These are phyloP conservation scores for Annulohypoxylon maeteangense DNA, from an alignment of 495 filamentous ascomycete species.

Conservation along the genomic window DNA sequence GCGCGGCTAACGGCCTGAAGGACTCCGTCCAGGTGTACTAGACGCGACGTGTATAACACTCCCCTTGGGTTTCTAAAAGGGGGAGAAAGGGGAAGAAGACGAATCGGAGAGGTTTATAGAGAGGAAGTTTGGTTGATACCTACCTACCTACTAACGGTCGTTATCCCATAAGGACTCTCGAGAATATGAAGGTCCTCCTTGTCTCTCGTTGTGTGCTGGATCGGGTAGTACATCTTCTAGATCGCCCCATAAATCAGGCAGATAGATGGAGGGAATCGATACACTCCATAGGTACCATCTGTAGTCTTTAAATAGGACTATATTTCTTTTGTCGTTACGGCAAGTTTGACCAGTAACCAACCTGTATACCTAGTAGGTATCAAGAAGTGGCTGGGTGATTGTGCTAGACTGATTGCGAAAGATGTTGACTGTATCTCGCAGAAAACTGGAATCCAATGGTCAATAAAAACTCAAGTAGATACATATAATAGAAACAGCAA, in stretches of 20 bases:
- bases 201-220: conserved; percentile 25
- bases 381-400: background rate
- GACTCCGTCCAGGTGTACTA: conserved; percentile 41
- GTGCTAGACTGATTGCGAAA: background rate
- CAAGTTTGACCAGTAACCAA: background rate
- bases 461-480: conserved; percentile 13
- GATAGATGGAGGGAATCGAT: conserved; percentile 23
- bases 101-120: background rate
- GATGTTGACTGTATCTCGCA: background rate
- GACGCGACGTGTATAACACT: background rate
- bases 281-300: conserved; percentile 24
- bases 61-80: background rate
- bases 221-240: conserved; percentile 28
- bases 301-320: conserved; percentile 34
- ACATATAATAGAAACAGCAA: background rate
- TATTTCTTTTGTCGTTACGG: conserved; percentile 32
- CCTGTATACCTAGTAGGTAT: background rate
- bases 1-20: conserved; percentile 26
- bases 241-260: conserved; percentile 28
- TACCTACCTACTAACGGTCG: conserved; percentile 28
- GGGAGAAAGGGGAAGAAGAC: background rate
- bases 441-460: background rate
- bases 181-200: conserved; percentile 12
- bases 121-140: conserved; percentile 18
- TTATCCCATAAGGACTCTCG: conserved; percentile 24